Evolutionary conservation across 768 basidiomycete genomes (phyloP), one percentile per base, ranked within the genome.

Genomic region (Podaxis sp.): DNA sequence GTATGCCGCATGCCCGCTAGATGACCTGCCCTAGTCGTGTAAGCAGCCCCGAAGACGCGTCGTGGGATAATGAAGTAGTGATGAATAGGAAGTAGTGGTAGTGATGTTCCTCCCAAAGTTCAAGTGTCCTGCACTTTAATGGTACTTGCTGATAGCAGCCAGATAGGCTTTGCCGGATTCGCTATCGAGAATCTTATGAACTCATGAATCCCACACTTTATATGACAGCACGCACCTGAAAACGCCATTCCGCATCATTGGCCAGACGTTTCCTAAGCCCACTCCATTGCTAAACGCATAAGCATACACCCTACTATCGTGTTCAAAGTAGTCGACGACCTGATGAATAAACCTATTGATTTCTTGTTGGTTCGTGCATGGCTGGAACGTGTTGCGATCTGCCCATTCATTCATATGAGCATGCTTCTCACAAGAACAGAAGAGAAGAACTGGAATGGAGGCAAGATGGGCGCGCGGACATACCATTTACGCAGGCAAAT

Each of bases 251-350:
- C 71, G 71, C 70, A 74, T 78, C 71, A 82, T 71, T 7, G 81
- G 80, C 81, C 81, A 82, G 28, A 77, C 76, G 60, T 77, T 70
- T 9, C 81, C 81, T 19, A 82, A 75, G 17, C 80, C 81, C 30
- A 76, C 66, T 6, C 81, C 81, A 62, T 82, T 81, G 68, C 80
- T 81, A 63, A 81, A 82, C 4, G 77, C 81, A 65, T 81, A 82
- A 7, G 79, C 81, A 46, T 73, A 75, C 39, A 82, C 71, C 26
- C 75, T 70, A 8, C 67, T 52, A 52, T 79, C 70, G 15, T 64
- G 58, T 63, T 82, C 73, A 54, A 82, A 73, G 67, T 76, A 78
- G 6, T 69, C 69, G 2, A 82, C 79, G 38, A 77, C 71, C 0
- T 73, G 65, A 51, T 75, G 71, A 66, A 82, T 81, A 68, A 73